Percentiles rank a stretch among this genome's conserved stretches.
Evolutionary conservation across 106 monocot species (phyloP).

Genomic region (Allium cepa): DNA sequence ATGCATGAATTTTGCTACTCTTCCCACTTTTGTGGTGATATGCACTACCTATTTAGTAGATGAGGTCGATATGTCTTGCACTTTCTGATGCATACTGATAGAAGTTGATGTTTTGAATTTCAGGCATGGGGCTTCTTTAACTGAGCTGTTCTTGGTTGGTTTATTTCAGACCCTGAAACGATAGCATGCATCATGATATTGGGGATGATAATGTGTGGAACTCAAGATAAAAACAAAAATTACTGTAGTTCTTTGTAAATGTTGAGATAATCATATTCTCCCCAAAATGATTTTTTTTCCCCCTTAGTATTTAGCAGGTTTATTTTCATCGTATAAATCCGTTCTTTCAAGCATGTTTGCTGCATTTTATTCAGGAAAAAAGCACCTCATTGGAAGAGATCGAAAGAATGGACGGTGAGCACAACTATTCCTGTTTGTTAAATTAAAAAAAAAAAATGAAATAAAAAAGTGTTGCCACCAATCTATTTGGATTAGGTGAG

Average conservation of each 20-base stretch:
- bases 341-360: neutral
- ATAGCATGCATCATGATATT: constrained; percentile 12
- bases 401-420: no score
- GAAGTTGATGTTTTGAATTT: constrained; percentile 6
- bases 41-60: neutral
- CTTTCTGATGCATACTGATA: neutral
- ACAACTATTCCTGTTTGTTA: no score
- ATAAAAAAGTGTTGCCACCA: neutral
- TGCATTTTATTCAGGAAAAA: no score
- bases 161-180: constrained; percentile 8
- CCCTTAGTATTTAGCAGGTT: neutral
- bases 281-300: constrained; percentile 9
- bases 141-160: constrained; percentile 2
- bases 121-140: constrained; percentile 7
- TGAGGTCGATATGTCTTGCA: no score
- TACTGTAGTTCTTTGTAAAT: constrained; percentile 29
- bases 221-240: constrained; percentile 1
- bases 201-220: constrained; percentile 17
- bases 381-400: no score
- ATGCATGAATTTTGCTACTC: neutral
- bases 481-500: neutral
- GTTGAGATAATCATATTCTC: constrained; percentile 23
- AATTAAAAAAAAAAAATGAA: no score
- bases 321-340: neutral
- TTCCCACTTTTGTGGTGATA: neutral